Evolutionary conservation across 2,329 filamentous ascomycete species (phyloP).

Genomic region (Trichophyton schoenleinii): DNA sequence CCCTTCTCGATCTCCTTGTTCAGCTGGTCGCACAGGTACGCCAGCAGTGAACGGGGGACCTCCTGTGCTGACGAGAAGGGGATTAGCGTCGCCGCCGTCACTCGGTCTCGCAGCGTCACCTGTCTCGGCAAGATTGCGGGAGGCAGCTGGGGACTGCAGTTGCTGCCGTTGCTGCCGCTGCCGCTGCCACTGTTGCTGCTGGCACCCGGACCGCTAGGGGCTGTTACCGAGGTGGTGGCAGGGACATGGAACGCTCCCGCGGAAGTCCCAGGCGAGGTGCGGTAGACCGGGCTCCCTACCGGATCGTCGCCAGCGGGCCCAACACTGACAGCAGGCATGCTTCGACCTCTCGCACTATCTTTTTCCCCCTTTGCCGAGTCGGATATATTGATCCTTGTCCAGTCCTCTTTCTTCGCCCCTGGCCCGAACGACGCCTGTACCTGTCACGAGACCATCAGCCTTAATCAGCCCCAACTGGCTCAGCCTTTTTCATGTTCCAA

Average conservation of each 20-base stretch:
- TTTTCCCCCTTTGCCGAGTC: background rate
- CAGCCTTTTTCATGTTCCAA: background rate
- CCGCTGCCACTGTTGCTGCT: background rate
- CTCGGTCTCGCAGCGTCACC: constrained; percentile 70
- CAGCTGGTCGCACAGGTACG: constrained; percentile 69
- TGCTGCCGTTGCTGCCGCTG: background rate
- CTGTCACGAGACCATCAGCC: constrained; percentile 15
- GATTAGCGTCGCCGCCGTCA: constrained; percentile 70
- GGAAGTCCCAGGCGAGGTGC: constrained; percentile 29
- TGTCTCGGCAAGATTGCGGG: constrained; percentile 57
- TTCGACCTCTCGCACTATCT: background rate
- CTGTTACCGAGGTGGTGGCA: no score
- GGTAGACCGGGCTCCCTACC: constrained; percentile 55
- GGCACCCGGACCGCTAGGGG: background rate
- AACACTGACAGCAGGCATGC: constrained; percentile 59
- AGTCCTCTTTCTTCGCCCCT: constrained; percentile 10
- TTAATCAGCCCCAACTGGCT: constrained; percentile 7
- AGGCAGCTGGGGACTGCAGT: constrained; percentile 48
- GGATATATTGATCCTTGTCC: background rate
- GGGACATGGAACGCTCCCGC: background rate
- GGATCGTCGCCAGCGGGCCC: constrained; percentile 47
- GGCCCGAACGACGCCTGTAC: constrained; percentile 6
- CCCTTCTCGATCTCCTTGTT: constrained; percentile 86
- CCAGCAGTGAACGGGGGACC: constrained; percentile 61
- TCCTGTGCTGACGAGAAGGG: constrained; percentile 66